phyloP scores from a whole-genome alignment of 148 eudicot genomes.

The Cornus kousa region DNA sequence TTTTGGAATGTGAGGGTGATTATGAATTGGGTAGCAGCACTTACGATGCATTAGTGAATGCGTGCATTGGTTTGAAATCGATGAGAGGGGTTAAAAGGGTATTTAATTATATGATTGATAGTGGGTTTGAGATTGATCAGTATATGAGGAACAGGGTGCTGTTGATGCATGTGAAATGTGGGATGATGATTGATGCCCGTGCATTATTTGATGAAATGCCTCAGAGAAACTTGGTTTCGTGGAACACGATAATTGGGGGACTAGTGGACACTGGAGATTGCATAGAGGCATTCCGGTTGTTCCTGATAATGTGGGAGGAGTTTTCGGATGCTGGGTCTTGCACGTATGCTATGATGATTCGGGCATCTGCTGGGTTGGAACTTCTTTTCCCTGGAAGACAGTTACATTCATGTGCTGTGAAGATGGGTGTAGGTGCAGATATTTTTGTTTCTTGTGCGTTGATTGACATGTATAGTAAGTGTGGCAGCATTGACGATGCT shows the following conservation, averaged over 20 bases:
- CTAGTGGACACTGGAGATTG: constrained; percentile 64
- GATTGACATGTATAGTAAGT: constrained; percentile 86
- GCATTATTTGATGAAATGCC: constrained; percentile 74
- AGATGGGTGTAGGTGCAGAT: constrained; percentile 51
- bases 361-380: constrained; percentile 68
- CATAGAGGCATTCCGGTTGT: constrained; percentile 58
- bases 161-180: constrained; percentile 77
- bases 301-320: constrained; percentile 59
- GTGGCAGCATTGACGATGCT: constrained; percentile 78
- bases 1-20: constrained; percentile 55
- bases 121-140: constrained; percentile 55
- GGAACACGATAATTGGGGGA: constrained; percentile 81
- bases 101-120: constrained; percentile 43
- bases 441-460: constrained; percentile 66
- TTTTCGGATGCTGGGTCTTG: constrained; percentile 44
- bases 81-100: constrained; percentile 76
- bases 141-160: constrained; percentile 76
- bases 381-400: constrained; percentile 55
- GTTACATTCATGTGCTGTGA: constrained; percentile 64
- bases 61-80: constrained; percentile 69
- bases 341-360: constrained; percentile 55
- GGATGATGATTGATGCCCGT: constrained; percentile 80
- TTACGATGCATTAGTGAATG: constrained; percentile 66
- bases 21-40: constrained; percentile 40
- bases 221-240: constrained; percentile 58